Evolutionary conservation across 2,329 filamentous ascomycete species (phyloP), one percentile per base, ranked within the genome.

Genomic region (Cladophialophora yegresii): DNA sequence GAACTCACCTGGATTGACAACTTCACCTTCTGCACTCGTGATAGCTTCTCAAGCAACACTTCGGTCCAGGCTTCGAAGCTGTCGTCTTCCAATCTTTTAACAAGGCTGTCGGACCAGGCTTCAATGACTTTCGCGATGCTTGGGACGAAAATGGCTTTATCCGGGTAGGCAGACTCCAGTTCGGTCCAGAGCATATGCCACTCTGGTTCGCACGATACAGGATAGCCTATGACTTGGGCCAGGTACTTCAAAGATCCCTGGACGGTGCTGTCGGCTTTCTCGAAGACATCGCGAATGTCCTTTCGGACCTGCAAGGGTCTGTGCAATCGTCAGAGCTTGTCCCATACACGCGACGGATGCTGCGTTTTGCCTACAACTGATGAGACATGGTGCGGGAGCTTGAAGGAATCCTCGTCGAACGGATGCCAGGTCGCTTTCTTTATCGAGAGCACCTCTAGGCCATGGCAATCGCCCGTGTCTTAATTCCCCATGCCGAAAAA

Each of bases 151-250:
- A 56, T 64, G 32, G 62, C 23, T 36, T 47, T 64, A 40, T 64
- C 62, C 12, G 57, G 23, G 16, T 54, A 64, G 3, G 26, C 16
- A 12, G 36, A n/a, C 54, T 51, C 56, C 43, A 60, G 30, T 36
- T 64, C 62, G 20, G 49, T 30, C 62, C 62, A 64, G n/a, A 64
- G 43, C 56, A 64, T 50, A 23, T 40, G 50, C 62, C 62, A 64
- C 23, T 64, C 57, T 51, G 51, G 23, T 26, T 36, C 47, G 43
- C 49, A 64, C 23, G 22, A 56, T 9, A 64, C 62, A 8, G 50
- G 56, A 23, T 56, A 64, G n/a, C 62, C 62, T 26, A 61, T 36
- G 22, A 50, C 28, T 33, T 45, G 33, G 30, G n/a, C 26, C 9
- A 64, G 40, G 8, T 20, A 5, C 4, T 30, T 40, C 8, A 64